phyloP scores from a whole-genome alignment of 2,329 filamentous ascomycete genomes.

The Proliferodiscus dingleyae region DNA sequence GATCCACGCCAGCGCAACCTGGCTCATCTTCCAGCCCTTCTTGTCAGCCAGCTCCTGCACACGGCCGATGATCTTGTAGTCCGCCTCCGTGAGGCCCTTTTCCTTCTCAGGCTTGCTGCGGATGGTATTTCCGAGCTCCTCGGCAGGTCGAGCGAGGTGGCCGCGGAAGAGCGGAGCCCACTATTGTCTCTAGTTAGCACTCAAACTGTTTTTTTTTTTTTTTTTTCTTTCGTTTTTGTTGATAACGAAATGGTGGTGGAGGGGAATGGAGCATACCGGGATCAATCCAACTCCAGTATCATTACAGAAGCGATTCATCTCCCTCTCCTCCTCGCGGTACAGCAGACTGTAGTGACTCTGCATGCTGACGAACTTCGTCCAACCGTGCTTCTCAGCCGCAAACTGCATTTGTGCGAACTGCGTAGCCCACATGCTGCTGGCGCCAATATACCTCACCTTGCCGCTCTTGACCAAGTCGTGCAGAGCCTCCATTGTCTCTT shows the following conservation, averaged over 20 bases:
- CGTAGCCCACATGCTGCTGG: constrained; percentile 41
- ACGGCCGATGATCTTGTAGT: constrained; percentile 46
- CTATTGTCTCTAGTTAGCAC: too few species aligned
- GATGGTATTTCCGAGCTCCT: constrained; percentile 18
- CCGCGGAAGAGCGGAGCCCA: constrained; percentile 34
- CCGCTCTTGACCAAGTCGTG: constrained; percentile 53
- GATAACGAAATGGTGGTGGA: too few species aligned
- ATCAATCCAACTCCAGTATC: constrained; percentile 38
- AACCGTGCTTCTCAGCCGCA: constrained; percentile 45
- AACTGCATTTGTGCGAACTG: constrained; percentile 45
- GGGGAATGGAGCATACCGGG: too few species aligned
- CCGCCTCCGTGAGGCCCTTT: constrained; percentile 35
- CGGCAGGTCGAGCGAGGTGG: constrained; percentile 29
- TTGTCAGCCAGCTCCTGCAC: constrained; percentile 52
- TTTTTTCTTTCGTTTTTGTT: too few species aligned
- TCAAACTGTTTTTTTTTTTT: too few species aligned
- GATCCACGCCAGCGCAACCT: constrained; percentile 51
- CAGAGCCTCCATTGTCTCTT: constrained; percentile 56
- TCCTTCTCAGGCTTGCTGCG: constrained; percentile 27
- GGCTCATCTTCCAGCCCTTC: constrained; percentile 51
- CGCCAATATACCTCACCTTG: constrained; percentile 50
- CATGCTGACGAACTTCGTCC: constrained; percentile 52
- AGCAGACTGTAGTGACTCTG: constrained; percentile 49
- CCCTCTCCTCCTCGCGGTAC: constrained; percentile 52
- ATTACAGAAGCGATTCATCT: constrained; percentile 38